phyloP scores from a whole-genome alignment of 2,329 filamentous ascomycete genomes.

The Microsporum ferrugineum region DNA sequence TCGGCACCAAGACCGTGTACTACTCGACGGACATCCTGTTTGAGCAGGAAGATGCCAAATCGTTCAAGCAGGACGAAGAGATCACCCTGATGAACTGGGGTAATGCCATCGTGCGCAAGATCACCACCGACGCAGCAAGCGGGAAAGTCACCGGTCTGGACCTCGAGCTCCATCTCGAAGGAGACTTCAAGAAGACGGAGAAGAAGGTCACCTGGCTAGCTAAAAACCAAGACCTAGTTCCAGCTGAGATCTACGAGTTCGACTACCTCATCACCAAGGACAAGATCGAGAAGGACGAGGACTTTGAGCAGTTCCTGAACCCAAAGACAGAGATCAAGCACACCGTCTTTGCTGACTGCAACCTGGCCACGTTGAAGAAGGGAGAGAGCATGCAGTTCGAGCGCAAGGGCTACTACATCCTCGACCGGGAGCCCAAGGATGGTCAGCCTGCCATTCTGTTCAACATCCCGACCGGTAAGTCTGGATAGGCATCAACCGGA shows the following conservation, averaged over 20 bases:
- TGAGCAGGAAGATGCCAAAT: conserved; percentile 24
- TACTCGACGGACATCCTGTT: conserved; percentile 22
- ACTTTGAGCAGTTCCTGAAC: conserved; percentile 73
- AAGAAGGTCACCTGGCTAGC: conserved; percentile 97
- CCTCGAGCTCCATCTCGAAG: conserved; percentile 78
- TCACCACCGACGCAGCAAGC: conserved; percentile 37
- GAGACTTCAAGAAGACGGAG: conserved; percentile 87
- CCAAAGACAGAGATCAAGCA: conserved; percentile 62
- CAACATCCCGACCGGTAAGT: conserved; percentile 57
- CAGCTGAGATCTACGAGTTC: conserved; percentile 83
- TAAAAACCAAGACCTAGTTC: conserved; percentile 62
- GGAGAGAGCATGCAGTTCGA: conserved; percentile 94
- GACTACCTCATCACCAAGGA: conserved; percentile 94
- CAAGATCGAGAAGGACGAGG: conserved; percentile 78
- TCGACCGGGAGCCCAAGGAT: conserved; percentile 54
- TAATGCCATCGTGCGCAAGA: conserved; percentile 41
- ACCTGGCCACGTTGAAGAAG: conserved; percentile 64
- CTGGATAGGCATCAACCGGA: conserved; percentile 7
- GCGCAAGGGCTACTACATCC: conserved; percentile 80
- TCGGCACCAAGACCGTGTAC: conserved; percentile 24
- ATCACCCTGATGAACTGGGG: conserved; percentile 56
- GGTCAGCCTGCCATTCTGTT: conserved; percentile 54
- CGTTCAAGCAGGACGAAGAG: conserved; percentile 24
- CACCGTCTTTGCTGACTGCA: conserved; percentile 67
- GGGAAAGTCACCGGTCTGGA: conserved; percentile 58